Evolutionary conservation across 1,284 basidiomycete genomes (phyloP).

Genomic region (Xanthoconium separans): DNA sequence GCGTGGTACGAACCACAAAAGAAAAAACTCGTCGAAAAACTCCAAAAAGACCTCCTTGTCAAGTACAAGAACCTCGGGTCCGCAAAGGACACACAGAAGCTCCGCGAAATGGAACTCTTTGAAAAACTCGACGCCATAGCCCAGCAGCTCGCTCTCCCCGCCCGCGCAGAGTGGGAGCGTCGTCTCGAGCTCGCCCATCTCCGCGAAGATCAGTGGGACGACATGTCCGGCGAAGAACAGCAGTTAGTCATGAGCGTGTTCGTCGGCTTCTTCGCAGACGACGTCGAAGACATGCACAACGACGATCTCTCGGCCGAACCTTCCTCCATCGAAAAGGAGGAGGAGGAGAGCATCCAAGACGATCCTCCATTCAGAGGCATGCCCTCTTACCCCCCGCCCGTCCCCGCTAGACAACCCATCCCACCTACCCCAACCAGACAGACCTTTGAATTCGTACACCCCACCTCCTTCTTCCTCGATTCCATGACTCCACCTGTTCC

Average conservation of each 20-base stretch:
- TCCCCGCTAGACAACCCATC: conserved; percentile 15
- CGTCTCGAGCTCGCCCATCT: conserved; percentile 31
- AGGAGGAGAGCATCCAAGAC: conserved; percentile 33
- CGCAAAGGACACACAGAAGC: conserved; percentile 27
- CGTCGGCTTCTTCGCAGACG: conserved; percentile 41
- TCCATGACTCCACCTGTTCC: conserved; percentile 23
- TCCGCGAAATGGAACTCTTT: conserved; percentile 30
- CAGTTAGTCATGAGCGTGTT: conserved; percentile 40
- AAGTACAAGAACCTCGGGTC: conserved; percentile 33
- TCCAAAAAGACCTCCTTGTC: conserved; percentile 29
- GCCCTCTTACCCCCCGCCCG: background rate
- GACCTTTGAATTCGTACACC: conserved; percentile 30
- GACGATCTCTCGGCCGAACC: conserved; percentile 5
- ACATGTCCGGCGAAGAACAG: conserved; percentile 33
- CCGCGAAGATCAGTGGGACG: conserved; percentile 30
- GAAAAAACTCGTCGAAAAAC: conserved; percentile 29
- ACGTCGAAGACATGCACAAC: conserved; percentile 29
- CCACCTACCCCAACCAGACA: conserved; percentile 23
- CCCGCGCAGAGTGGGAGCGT: conserved; percentile 32
- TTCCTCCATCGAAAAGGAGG: conserved; percentile 33
- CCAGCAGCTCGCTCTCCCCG: conserved; percentile 27
- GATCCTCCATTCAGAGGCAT: conserved; percentile 30
- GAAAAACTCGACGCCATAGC: conserved; percentile 24
- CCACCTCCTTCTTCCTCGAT: conserved; percentile 25
- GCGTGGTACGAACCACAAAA: conserved; percentile 32